Evolutionary conservation across 805 yeast genomes (phyloP).

Genomic region (Maudiozyma pseudohumilis): DNA sequence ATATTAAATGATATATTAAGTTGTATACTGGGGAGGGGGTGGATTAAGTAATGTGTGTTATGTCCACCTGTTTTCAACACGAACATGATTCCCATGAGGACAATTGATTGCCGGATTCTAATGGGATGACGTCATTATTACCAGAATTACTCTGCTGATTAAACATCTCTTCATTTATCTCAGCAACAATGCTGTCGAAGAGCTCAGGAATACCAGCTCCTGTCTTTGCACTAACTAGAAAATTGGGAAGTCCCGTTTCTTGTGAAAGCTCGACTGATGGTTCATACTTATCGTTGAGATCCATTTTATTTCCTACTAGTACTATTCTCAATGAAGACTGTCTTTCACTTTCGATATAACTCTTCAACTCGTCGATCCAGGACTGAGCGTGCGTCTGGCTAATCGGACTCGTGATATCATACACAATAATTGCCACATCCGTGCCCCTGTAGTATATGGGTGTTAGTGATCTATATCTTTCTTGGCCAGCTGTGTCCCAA

Average conservation of each 20-base stretch:
- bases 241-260: neutral
- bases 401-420: slow-evolving; percentile 58
- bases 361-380: slow-evolving; percentile 66
- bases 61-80: neutral
- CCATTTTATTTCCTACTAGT: slow-evolving; percentile 70
- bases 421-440: slow-evolving; percentile 70
- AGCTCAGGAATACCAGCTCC: slow-evolving; percentile 39
- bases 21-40: too few species aligned
- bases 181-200: slow-evolving; percentile 36
- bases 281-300: slow-evolving; percentile 36
- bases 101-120: too few species aligned
- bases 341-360: slow-evolving; percentile 28
- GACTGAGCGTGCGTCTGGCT: slow-evolving; percentile 60
- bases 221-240: slow-evolving; percentile 41
- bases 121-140: neutral
- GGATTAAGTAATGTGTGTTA: too few species aligned
- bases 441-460: slow-evolving; percentile 81
- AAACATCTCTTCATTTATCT: slow-evolving; percentile 27
- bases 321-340: slow-evolving; percentile 56
- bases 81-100: too few species aligned
- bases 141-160: neutral
- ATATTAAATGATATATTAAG: neutral
- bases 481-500: slow-evolving; percentile 88
- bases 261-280: slow-evolving; percentile 25
- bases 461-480: slow-evolving; percentile 64